phyloP scores from a whole-genome alignment of 1,284 basidiomycete genomes.

The Rhodotorula sp. region DNA sequence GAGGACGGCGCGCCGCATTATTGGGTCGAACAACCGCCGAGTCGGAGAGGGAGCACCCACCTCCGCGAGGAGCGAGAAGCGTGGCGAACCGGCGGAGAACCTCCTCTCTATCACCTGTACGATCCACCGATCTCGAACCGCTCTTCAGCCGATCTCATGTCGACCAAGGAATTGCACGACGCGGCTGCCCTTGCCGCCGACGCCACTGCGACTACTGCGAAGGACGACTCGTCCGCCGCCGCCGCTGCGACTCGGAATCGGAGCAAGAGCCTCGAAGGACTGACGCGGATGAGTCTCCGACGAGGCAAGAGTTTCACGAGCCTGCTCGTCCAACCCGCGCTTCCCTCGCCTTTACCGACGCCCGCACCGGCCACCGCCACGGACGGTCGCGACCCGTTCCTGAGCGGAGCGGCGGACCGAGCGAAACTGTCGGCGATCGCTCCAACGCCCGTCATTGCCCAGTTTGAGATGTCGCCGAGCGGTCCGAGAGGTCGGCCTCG shows the following conservation, averaged over 20 bases:
- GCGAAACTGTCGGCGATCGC: conserved; percentile 4
- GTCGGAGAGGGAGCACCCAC: conserved; percentile 16
- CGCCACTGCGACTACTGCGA: neutral
- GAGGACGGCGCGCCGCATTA: neutral
- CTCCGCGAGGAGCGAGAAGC: conserved; percentile 20
- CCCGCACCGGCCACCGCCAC: neutral
- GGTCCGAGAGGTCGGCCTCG: conserved; percentile 1
- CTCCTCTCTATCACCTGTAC: conserved; percentile 1
- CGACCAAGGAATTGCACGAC: neutral
- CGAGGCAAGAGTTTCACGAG: conserved; percentile 39
- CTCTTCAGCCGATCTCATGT: neutral
- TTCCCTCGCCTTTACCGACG: neutral
- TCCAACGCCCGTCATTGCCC: conserved; percentile 21
- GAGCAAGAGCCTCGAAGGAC: conserved; percentile 30
- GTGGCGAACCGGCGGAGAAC: conserved; percentile 19
- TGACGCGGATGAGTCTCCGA: conserved; percentile 30
- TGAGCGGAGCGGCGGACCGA: neutral
- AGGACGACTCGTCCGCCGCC: neutral
- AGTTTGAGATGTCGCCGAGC: conserved; percentile 22
- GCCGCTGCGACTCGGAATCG: conserved; percentile 4
- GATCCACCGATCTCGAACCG: neutral
- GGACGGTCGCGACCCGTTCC: conserved; percentile 17
- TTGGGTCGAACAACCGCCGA: conserved; percentile 12
- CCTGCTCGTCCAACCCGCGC: conserved; percentile 19
- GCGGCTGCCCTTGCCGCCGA: neutral